These are phyloP conservation scores for Plectosphaerella sp. DNA, from an alignment of 2,329 filamentous ascomycete species.

Conservation along the genomic window DNA sequence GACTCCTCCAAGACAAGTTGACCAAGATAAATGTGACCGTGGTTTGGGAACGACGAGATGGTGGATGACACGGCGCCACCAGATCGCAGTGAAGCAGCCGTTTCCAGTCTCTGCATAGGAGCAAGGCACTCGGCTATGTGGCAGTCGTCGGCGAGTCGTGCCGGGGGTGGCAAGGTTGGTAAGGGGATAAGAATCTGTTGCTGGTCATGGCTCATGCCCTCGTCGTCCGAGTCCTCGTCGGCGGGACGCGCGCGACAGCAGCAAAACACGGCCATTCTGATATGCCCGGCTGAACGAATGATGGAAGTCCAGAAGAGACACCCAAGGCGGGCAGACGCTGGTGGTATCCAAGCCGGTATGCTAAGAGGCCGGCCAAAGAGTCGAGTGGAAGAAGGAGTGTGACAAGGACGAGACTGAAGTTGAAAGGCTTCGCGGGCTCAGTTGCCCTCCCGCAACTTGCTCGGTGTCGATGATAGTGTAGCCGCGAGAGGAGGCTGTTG, in stretches of 20 bases:
- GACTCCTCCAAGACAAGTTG: slow-evolving; percentile 1
- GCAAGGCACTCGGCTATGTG: background rate
- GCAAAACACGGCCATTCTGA: slow-evolving; percentile 1
- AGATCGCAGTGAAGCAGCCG: background rate
- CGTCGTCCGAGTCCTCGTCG: background rate
- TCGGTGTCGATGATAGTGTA: too few relatives aligned
- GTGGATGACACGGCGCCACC: background rate
- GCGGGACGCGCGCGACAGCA: background rate
- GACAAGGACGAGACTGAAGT: too few relatives aligned
- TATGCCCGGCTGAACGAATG: too few relatives aligned
- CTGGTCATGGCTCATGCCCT: background rate
- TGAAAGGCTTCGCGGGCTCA: too few relatives aligned
- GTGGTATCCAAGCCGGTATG: too few relatives aligned
- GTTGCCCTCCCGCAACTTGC: too few relatives aligned
- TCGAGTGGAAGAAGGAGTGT: too few relatives aligned
- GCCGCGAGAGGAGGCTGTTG: too few relatives aligned
- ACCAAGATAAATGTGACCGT: background rate
- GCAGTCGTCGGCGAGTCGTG: background rate
- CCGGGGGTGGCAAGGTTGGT: background rate
- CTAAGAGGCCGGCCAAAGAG: too few relatives aligned
- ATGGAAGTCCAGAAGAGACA: too few relatives aligned
- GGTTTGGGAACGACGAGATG: background rate
- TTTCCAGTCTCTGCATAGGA: background rate
- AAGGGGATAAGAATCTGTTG: background rate
- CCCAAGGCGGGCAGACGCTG: too few relatives aligned